Percentiles rank a stretch among this genome's conserved stretches.
phyloP scores from a whole-genome alignment of 2,329 filamentous ascomycete genomes.

The Capronia americana region DNA sequence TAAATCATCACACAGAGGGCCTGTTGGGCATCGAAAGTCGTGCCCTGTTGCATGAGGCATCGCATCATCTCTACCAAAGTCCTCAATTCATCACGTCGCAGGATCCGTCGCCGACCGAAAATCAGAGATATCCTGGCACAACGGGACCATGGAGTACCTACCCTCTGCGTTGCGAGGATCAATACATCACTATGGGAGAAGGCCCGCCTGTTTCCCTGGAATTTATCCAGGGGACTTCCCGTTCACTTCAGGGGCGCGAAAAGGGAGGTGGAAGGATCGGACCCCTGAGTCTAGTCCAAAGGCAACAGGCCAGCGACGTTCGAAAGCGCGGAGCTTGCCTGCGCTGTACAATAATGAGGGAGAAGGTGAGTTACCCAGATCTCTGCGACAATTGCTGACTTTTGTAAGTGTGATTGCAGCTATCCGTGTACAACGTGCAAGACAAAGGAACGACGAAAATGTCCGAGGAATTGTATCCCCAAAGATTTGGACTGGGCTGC shows the following conservation, averaged over 20 bases:
- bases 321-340: constrained; percentile 34
- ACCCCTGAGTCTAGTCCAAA: constrained; percentile 25
- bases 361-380: constrained; percentile 27
- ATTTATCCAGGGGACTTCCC: background rate
- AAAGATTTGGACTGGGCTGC: constrained; percentile 26
- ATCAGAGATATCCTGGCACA: constrained; percentile 22
- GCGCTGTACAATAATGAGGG: constrained; percentile 35
- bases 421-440: constrained; percentile 25
- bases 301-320: constrained; percentile 32
- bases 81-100: constrained; percentile 25
- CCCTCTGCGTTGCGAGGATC: constrained; percentile 22
- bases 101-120: constrained; percentile 17
- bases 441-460: constrained; percentile 34
- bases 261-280: constrained; percentile 29
- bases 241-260: constrained; percentile 16
- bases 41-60: constrained; percentile 15
- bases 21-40: constrained; percentile 32
- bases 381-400: constrained; percentile 29
- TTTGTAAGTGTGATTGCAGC: constrained; percentile 32
- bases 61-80: constrained; percentile 18
- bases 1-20: constrained; percentile 18
- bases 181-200: constrained; percentile 11
- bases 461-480: constrained; percentile 31
- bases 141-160: constrained; percentile 28
- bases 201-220: constrained; percentile 12